Base-by-base conservation (phyloP, 2,329 filamentous ascomycete species). In the Penicillium psychrosexuale region DNA sequence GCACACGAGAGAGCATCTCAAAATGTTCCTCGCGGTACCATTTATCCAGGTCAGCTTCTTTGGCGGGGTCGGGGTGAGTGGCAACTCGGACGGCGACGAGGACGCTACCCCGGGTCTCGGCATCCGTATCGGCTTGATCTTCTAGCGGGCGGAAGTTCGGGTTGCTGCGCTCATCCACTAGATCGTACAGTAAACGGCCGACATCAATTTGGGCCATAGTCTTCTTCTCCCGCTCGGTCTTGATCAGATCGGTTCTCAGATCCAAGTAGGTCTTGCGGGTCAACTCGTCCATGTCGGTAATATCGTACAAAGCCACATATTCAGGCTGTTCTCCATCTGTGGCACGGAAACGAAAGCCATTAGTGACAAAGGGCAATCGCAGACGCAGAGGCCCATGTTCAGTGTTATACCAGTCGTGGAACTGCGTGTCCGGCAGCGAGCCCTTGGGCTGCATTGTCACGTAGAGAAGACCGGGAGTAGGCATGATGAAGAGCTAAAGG, bases 351-450 rank as follows among this genome's bases (percentile, higher is more conserved):
- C 91, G 87, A 64, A 94, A 86, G 55, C 91, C 91, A 71, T 90
- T 94, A 62, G 76, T 70, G 69, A 92, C 85, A 65, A 88, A 85
- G 4, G 89, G 84, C 13, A 95, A 77, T 46, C 90, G 87, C 7
- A 95, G 82, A 45, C 91, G 87, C 15, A 86, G 84, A 17, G 91
- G 91, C 51, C 91, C 91, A 75, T 96, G 91, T 77, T 96, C 91
- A 73, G 91, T 94, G 77, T 95, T 92, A 78, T 96, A 96, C 89
- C 90, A 93, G 71, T 95, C 90, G 73, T 95, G 88, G 75, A 96
- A 95, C 66, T 89, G 84, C 59, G 83, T 79, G 45, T 81, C 74
- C 52, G 86, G 78, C 64, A 91, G 80, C 62, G 81, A 81, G 54
- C 83, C 78, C 71, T 83, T 81, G 65, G 90, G 90, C 74, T 92